Base-by-base conservation (phyloP, 768 basidiomycete genomes). In the Sarcodon sp. region DNA sequence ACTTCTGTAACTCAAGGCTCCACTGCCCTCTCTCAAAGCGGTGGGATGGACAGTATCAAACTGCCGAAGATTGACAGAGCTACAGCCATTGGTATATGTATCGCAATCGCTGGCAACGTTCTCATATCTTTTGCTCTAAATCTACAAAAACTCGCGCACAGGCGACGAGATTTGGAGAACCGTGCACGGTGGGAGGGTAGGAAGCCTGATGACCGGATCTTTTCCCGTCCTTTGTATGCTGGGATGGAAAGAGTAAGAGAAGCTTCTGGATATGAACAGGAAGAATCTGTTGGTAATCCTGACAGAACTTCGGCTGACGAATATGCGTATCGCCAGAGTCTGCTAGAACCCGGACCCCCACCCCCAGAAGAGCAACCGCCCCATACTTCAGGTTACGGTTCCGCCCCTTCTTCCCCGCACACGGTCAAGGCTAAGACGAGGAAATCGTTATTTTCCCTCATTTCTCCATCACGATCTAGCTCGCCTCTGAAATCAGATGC, bases 101-200 rank as follows among this genome's bases (percentile, higher is more conserved):
- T 92, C 34, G 84, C 91, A 3, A 76, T 94, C 48, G 69, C 73
- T 7, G 92, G 92, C 33, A 94, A 94, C 59, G 65, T 92, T 9
- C 75, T 96, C 52, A 91, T 97, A 52, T 87, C 86, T 8, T 73
- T 93, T 18, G 93, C 90, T 12, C 73, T 98, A 53, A 96, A 96
- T 65, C 68, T 87, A 33, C 93, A 98, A 65, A 97, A 96, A 61
- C 75, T 94, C 13, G 90, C 90, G 1, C 92, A 94, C 66, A 72
- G 75, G 54, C 73, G 83, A 31, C 69, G 86, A 33, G 77, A 79
- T 54, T 66, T 58, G 60, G 62, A 55, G 47, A 50, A 36, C 41
- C 21, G 21, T 27, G 47, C 39, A 31, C 38, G 43, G 31, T 32
- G 34, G n/a, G 35, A 4, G 35, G 47, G 47, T 4, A 8, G 11